Percentiles rank a stretch among this genome's conserved stretches.
phyloP scores from a whole-genome alignment of 1,139 yeast species.

The Candida dubliniensis region DNA sequence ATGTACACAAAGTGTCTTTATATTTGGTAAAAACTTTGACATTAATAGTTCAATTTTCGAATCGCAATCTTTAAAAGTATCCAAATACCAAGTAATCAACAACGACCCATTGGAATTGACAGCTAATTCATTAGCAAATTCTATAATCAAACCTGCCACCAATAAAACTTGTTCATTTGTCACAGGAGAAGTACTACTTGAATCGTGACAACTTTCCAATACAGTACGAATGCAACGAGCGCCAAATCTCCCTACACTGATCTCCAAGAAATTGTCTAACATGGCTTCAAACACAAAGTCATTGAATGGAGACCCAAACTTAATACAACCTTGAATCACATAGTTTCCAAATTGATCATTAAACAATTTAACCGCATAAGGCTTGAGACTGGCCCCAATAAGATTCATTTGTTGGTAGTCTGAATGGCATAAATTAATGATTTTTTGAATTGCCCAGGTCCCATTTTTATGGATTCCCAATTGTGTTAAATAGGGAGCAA shows the following conservation, averaged over 20 bases:
- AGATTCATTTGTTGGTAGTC: constrained; percentile 65
- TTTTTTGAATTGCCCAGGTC: constrained; percentile 98
- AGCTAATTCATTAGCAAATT: constrained; percentile 77
- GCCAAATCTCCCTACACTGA: constrained; percentile 89
- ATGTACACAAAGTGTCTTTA: constrained; percentile 72
- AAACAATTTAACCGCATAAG: constrained; percentile 81
- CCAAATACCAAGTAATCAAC: constrained; percentile 90
- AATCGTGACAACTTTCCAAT: constrained; percentile 60
- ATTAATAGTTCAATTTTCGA: constrained; percentile 42
- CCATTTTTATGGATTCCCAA: constrained; percentile 97
- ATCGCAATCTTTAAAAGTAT: constrained; percentile 70
- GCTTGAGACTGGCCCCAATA: constrained; percentile 71
- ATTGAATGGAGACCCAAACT: constrained; percentile 85
- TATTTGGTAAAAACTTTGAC: constrained; percentile 58
- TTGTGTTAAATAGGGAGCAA: constrained; percentile 81
- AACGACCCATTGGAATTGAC: constrained; percentile 86
- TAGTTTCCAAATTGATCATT: constrained; percentile 97
- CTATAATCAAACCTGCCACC: constrained; percentile 77
- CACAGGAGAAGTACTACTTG: constrained; percentile 16
- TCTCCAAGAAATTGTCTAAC: constrained; percentile 73
- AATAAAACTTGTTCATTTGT: constrained; percentile 68
- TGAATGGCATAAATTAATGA: constrained; percentile 71
- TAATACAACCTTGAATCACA: constrained; percentile 90
- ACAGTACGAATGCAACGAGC: constrained; percentile 94
- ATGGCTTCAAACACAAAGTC: constrained; percentile 88